phyloP scores from a whole-genome alignment of 1,284 basidiomycete genomes.

The Pterula multifida region DNA sequence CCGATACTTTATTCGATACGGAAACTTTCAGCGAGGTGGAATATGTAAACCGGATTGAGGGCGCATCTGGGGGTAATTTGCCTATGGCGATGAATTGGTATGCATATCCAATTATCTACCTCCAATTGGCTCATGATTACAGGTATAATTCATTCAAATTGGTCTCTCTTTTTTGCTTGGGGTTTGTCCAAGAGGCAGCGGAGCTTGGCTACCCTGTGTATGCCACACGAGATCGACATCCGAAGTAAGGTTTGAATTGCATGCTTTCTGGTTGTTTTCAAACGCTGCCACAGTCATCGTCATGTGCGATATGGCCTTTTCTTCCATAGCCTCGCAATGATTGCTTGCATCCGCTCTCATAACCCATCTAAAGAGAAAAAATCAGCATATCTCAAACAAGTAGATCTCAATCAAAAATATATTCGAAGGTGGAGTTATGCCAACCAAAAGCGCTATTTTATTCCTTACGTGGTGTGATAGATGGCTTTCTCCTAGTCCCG shows the following conservation, averaged over 20 bases:
- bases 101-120: slow-evolving; percentile 1
- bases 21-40: slow-evolving; percentile 45
- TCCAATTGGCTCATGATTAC: neutral
- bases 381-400: slow-evolving; percentile 37
- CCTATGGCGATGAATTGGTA: slow-evolving; percentile 48
- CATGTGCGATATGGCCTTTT: slow-evolving; percentile 55
- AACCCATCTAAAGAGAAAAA: slow-evolving; percentile 24
- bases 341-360: slow-evolving; percentile 39
- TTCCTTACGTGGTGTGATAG: slow-evolving; percentile 20
- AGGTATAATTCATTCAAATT: slow-evolving; percentile 62
- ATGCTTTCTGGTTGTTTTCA: slow-evolving; percentile 1
- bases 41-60: slow-evolving; percentile 31
- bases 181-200: slow-evolving; percentile 44
- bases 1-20: slow-evolving; percentile 45
- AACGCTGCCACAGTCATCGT: slow-evolving; percentile 33
- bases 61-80: slow-evolving; percentile 31
- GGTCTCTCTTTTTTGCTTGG: slow-evolving; percentile 48
- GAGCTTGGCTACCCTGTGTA: slow-evolving; percentile 50
- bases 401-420: slow-evolving; percentile 45
- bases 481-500: slow-evolving; percentile 55
- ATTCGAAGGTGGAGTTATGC: slow-evolving; percentile 18
- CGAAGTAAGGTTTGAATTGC: slow-evolving; percentile 33
- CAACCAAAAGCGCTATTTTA: neutral
- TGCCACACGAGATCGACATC: slow-evolving; percentile 41
- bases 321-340: slow-evolving; percentile 54